Percentiles rank a stretch among this genome's conserved stretches.
These are phyloP conservation scores for Blastobotrys robertii DNA, from an alignment of 805 yeast genomes.

Conservation along the genomic window DNA sequence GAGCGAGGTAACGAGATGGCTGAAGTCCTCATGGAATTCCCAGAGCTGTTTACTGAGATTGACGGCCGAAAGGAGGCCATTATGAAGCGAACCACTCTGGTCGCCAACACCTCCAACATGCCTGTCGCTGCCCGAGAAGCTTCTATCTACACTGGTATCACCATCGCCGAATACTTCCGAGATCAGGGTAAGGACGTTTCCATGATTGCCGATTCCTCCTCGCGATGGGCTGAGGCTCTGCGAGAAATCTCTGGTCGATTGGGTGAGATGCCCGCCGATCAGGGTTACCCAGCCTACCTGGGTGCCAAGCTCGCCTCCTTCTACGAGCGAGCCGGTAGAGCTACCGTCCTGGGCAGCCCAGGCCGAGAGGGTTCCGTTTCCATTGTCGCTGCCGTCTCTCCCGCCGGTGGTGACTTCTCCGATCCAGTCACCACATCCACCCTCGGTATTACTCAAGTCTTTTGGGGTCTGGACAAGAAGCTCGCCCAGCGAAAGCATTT, in stretches of 20 bases:
- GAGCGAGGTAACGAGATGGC: constrained; percentile 99
- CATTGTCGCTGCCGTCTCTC: constrained; percentile 99
- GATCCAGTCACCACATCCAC: constrained; percentile 99
- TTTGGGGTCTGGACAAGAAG: constrained; percentile 99
- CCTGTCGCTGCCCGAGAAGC: constrained; percentile 99
- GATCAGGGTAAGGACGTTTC: constrained; percentile 99
- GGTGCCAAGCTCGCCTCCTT: constrained; percentile 98
- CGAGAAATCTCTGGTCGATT: constrained; percentile 99
- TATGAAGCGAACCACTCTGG: constrained; percentile 98
- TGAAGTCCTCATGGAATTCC: constrained; percentile 98
- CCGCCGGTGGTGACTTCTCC: constrained; percentile 99
- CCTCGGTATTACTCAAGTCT: constrained; percentile 98
- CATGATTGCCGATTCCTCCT: constrained; percentile 99
- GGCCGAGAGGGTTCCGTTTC: constrained; percentile 96
- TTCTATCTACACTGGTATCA: constrained; percentile 97
- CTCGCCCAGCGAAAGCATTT: constrained; percentile 99
- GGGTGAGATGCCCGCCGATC: constrained; percentile 99
- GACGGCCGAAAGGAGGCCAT: constrained; percentile 94
- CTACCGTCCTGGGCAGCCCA: constrained; percentile 91
- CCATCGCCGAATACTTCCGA: constrained; percentile 98
- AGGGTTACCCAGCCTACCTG: constrained; percentile 99
- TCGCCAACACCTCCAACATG: constrained; percentile 98
- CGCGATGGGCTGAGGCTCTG: constrained; percentile 99
- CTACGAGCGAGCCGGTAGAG: constrained; percentile 99
- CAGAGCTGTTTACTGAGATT: constrained; percentile 86